Evolutionary conservation across 1,284 basidiomycete species (phyloP), one percentile per base, ranked within the genome.

Genomic region (Apiotrichum mycotoxinovorans): DNA sequence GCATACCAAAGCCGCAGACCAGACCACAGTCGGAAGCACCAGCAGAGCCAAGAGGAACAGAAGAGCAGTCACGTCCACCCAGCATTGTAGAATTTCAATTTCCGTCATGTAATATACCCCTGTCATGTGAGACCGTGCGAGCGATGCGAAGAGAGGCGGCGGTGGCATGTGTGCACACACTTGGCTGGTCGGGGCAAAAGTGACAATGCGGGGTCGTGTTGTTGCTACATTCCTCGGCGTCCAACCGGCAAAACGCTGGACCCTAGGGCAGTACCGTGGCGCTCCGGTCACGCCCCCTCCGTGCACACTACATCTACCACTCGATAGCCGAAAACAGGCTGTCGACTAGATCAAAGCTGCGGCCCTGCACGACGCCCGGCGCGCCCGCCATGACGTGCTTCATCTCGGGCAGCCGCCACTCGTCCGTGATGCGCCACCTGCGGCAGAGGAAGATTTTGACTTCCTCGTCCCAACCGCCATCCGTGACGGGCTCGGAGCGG

Each of bases 371-470:
- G 8, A 74, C 69, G 8, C 67, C 71, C 11, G 63, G 64, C 17
- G 61, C 64, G 25, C 69, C 68, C 34, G 64, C 69, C 71, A 77
- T 72, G 43, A 74, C 70, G 23, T 59, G 54, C 42, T 66, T 53
- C 35, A 65, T 55, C 17, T 47, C 52, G 1, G 73, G 73, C 34
- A 74, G 61, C 40, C 41, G 34, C 73, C 75, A 75, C 26, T 70
- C 64, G 17, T 58, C 56, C 8, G 61, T 68, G 9, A 71, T 55
- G 11, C 60, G 56, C 73, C 75, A 75, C 22, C 75, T 60, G 27
- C 61, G 67, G 51, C 72, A 73, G 35, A 71, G 59, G 60, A 72
- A 77, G 25, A 74, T 57, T 53, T 67, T 67, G 34, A 66, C 70
- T 14, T 73, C 71, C 37, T 64, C 63, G 22, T 62, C 55, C 30